phyloP scores from a whole-genome alignment of 768 basidiomycete species.

The Psilocybe cyanescens region DNA sequence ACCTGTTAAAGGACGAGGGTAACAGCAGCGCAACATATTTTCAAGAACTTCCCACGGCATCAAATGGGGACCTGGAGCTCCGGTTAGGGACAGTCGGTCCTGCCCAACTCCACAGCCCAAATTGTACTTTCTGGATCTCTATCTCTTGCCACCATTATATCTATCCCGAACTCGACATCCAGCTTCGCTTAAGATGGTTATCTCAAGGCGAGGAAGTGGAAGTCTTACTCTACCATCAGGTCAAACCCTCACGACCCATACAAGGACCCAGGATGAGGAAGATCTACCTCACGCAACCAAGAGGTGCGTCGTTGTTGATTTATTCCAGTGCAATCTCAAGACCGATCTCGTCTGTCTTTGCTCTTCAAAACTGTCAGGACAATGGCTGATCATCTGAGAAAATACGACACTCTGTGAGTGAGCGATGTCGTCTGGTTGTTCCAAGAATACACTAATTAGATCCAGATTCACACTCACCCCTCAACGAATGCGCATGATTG shows the following conservation, averaged over 20 bases:
- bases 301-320: constrained; percentile 54
- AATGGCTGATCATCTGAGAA: constrained; percentile 92
- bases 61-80: constrained; percentile 20
- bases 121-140: constrained; percentile 7
- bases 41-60: constrained; percentile 28
- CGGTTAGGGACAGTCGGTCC: background rate
- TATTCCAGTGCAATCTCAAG: background rate
- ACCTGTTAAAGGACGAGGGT: constrained; percentile 10
- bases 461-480: constrained; percentile 83
- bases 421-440: constrained; percentile 21
- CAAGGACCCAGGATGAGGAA: constrained; percentile 85
- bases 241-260: constrained; percentile 84
- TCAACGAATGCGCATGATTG: constrained; percentile 95
- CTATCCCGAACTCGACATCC: background rate
- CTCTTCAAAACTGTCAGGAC: constrained; percentile 51
- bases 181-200: constrained; percentile 47
- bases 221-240: constrained; percentile 74
- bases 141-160: constrained; percentile 21
- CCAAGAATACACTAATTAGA: constrained; percentile 13
- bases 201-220: constrained; percentile 79
- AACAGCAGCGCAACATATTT: constrained; percentile 15
- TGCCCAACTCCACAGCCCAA: constrained; percentile 17
- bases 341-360: constrained; percentile 1
- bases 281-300: constrained; percentile 94
- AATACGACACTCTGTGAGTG: constrained; percentile 83